phyloP scores from a whole-genome alignment of 495 filamentous ascomycete species.

The Aspergillus haitiensis region DNA sequence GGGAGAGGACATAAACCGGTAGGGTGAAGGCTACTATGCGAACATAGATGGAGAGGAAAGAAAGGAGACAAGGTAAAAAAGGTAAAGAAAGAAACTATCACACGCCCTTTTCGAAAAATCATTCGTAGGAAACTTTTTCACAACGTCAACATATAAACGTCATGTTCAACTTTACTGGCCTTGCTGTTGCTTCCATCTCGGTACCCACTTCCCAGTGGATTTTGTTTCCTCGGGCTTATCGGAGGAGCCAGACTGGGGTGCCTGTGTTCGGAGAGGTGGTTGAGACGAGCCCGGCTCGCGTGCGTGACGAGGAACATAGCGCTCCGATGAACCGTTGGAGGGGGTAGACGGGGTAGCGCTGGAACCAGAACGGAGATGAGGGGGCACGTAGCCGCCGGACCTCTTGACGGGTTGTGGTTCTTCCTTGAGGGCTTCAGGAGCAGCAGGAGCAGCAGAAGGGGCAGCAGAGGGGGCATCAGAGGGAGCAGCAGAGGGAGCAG shows the following conservation, averaged over 20 bases:
- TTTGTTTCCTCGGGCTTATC: constrained; percentile 40
- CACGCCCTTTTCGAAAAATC: constrained; percentile 15
- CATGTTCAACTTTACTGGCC: constrained; percentile 28
- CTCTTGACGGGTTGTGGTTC: constrained; percentile 35
- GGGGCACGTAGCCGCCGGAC: constrained; percentile 52
- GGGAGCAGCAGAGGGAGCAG: constrained; percentile 31
- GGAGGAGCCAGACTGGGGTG: constrained; percentile 24
- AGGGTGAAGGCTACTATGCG: background rate
- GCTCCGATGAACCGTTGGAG: constrained; percentile 35
- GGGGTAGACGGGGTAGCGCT: constrained; percentile 36
- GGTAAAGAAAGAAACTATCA: constrained; percentile 13
- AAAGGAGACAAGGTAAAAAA: background rate
- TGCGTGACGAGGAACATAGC: constrained; percentile 40
- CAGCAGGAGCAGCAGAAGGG: constrained; percentile 30
- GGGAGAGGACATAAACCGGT: background rate
- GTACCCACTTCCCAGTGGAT: constrained; percentile 43
- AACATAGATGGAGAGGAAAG: constrained; percentile 3
- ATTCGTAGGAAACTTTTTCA: constrained; percentile 17
- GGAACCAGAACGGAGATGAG: constrained; percentile 45
- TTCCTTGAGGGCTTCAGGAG: constrained; percentile 32
- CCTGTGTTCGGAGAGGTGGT: constrained; percentile 34
- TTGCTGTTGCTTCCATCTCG: constrained; percentile 47
- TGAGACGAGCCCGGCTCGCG: constrained; percentile 37
- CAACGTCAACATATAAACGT: constrained; percentile 16
- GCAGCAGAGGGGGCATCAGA: constrained; percentile 34